These are phyloP conservation scores for Phellopilus nigrolimitatus DNA, from an alignment of 1,284 basidiomycete species.

Conservation along the genomic window DNA sequence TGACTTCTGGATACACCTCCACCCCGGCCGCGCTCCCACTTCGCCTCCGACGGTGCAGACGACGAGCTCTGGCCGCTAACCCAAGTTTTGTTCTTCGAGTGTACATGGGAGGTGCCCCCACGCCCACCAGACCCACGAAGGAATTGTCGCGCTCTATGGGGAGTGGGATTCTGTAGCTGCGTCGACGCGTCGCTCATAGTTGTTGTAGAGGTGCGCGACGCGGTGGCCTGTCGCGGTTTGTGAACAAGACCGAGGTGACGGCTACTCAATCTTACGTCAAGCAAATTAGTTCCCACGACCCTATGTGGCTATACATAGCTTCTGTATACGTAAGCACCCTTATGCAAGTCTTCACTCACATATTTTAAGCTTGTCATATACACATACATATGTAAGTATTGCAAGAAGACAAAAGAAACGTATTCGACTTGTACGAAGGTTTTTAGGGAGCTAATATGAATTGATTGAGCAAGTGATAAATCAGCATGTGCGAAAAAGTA, in stretches of 20 bases:
- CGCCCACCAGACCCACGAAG: conserved; percentile 6
- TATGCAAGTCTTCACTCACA: too few relatives aligned
- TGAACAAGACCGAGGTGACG: conserved; percentile 4
- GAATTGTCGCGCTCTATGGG: conserved; percentile 4
- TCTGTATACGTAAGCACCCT: too few relatives aligned
- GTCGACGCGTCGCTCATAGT: conserved; percentile 11
- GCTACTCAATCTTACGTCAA: too few relatives aligned
- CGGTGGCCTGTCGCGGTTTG: conserved; percentile 8
- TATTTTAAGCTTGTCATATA: too few relatives aligned
- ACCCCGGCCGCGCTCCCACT: conserved; percentile 49
- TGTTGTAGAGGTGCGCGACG: background rate
- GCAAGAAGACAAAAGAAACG: too few relatives aligned
- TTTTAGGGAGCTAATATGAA: too few relatives aligned
- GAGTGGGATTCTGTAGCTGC: background rate
- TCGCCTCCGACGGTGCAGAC: conserved; percentile 31
- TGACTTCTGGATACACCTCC: conserved; percentile 33
- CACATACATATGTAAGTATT: too few relatives aligned
- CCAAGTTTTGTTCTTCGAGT: conserved; percentile 50
- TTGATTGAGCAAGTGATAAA: too few relatives aligned
- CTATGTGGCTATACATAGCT: too few relatives aligned
- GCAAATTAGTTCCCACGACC: too few relatives aligned
- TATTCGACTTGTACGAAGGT: too few relatives aligned
- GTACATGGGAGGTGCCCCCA: background rate
- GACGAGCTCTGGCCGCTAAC: conserved; percentile 33
- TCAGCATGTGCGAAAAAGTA: too few relatives aligned